Conservation (phyloP, 1,139 yeast genomes). For the Suhomyces anneliseae region DNA sequence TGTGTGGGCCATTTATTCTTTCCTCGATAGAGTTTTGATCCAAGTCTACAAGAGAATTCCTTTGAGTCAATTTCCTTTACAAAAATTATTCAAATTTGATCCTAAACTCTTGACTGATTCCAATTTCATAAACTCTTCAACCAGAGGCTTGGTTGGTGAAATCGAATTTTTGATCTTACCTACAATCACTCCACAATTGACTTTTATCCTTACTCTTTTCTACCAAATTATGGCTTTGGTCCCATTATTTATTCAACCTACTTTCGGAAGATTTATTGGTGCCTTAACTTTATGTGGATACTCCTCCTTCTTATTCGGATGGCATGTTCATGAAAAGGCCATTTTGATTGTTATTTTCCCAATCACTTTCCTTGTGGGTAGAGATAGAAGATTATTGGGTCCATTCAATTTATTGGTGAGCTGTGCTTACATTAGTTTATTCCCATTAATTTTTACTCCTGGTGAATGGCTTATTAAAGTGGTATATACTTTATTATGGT, state of each 20-base stretch:
- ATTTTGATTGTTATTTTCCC: slow-evolving; percentile 88
- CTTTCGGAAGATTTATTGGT: slow-evolving; percentile 76
- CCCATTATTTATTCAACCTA: slow-evolving; percentile 76
- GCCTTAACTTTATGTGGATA: slow-evolving; percentile 86
- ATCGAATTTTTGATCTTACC: slow-evolving; percentile 81
- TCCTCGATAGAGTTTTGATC: slow-evolving; percentile 72
- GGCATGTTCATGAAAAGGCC: slow-evolving; percentile 99
- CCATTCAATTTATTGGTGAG: slow-evolving; percentile 68
- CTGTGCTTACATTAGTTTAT: slow-evolving; percentile 83
- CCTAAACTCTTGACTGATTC: slow-evolving; percentile 26
- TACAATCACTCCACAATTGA: slow-evolving; percentile 70
- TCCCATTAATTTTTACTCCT: slow-evolving; percentile 82
- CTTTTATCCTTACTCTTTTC: slow-evolving; percentile 76
- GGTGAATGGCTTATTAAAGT: slow-evolving; percentile 78
- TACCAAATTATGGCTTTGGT: slow-evolving; percentile 77
- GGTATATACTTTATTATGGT: slow-evolving; percentile 83
- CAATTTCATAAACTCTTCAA: slow-evolving; percentile 44
- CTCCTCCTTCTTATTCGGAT: slow-evolving; percentile 90
- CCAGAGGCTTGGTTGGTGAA: slow-evolving; percentile 92
- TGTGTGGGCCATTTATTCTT: slow-evolving; percentile 92
- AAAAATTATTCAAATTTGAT: slow-evolving; percentile 35
- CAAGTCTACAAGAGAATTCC: slow-evolving; percentile 49
- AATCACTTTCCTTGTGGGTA: slow-evolving; percentile 70
- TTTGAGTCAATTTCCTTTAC: slow-evolving; percentile 37
- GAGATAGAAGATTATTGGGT: slow-evolving; percentile 69